Evolutionary conservation across 768 basidiomycete genomes (phyloP).

Genomic region (Clavaria fumosa): DNA sequence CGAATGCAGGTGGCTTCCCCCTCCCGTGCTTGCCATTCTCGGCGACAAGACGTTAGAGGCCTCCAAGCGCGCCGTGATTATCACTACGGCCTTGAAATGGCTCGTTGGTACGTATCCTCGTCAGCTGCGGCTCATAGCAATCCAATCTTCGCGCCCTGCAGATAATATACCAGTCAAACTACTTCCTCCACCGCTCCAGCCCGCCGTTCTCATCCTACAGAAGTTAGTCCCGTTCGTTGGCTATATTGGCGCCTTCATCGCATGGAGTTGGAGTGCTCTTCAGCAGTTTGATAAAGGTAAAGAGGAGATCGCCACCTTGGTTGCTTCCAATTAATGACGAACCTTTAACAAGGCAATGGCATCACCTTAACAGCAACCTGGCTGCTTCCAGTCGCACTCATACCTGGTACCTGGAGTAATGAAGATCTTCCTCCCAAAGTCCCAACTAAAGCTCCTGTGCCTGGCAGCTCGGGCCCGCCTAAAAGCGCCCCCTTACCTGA

Average conservation of each 20-base stretch:
- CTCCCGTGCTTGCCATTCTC: slow-evolving; percentile 52
- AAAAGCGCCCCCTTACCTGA: too few species aligned
- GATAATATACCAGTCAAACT: slow-evolving; percentile 43
- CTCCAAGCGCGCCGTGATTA: slow-evolving; percentile 57
- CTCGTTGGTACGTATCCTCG: too few species aligned
- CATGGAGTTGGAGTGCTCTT: slow-evolving; percentile 66
- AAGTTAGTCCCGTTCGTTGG: slow-evolving; percentile 47
- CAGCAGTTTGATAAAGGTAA: slow-evolving; percentile 56
- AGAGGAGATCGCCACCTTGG: too few species aligned
- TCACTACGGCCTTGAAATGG: slow-evolving; percentile 63
- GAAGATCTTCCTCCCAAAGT: slow-evolving; percentile 13
- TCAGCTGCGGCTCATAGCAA: too few species aligned
- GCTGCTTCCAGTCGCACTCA: slow-evolving; percentile 59
- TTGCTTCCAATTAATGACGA: too few species aligned
- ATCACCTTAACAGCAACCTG: slow-evolving; percentile 76
- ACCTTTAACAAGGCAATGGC: slow-evolving; percentile 70
- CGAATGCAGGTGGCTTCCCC: slow-evolving; percentile 44
- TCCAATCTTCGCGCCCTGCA: too few species aligned
- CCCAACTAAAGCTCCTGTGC: neutral
- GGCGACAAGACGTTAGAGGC: slow-evolving; percentile 49
- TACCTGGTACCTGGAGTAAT: slow-evolving; percentile 61
- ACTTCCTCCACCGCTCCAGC: slow-evolving; percentile 44
- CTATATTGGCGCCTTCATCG: slow-evolving; percentile 62
- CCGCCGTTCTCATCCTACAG: slow-evolving; percentile 43
- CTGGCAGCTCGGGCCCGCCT: neutral